Conservation (phyloP, 2,329 filamentous ascomycete species). For the Hirsutella minnesotensis region DNA sequence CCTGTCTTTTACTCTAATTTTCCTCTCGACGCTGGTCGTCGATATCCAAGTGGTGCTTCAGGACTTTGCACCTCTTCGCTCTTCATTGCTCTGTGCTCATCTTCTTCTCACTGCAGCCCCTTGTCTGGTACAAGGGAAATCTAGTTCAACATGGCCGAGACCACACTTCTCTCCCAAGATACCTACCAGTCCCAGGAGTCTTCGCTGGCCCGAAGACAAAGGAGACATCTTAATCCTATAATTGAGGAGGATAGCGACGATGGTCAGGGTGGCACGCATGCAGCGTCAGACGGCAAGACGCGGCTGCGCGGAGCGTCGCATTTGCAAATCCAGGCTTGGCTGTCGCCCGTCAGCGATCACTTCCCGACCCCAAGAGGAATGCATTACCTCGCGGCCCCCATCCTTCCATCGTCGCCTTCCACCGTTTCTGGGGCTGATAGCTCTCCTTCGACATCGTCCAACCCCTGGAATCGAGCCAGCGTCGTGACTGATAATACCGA, state of each 20-base stretch:
- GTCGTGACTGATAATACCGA: constrained; percentile 54
- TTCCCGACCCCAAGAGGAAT: constrained; percentile 62
- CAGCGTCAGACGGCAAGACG: constrained; percentile 4
- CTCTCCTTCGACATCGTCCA: constrained; percentile 43
- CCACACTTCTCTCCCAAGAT: constrained; percentile 10
- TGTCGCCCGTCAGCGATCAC: constrained; percentile 48
- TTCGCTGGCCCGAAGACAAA: constrained; percentile 44
- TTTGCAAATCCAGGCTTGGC: constrained; percentile 45
- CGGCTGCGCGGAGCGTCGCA: constrained; percentile 22
- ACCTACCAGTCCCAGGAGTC: constrained; percentile 34
- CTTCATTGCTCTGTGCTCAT: background rate
- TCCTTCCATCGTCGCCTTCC: constrained; percentile 49
- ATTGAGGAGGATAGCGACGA: constrained; percentile 43
- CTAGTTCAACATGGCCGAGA: constrained; percentile 33
- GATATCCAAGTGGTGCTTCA: constrained; percentile 7
- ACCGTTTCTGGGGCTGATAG: constrained; percentile 34
- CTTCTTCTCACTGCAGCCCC: constrained; percentile 2
- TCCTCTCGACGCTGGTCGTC: constrained; percentile 25
- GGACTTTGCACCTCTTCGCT: background rate
- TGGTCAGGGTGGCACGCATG: constrained; percentile 6
- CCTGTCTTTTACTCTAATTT: constrained; percentile 23
- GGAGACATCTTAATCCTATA: constrained; percentile 51
- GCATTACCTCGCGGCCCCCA: constrained; percentile 51
- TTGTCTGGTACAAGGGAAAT: constrained; percentile 18
- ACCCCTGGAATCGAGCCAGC: constrained; percentile 53